Evolutionary conservation across 768 basidiomycete species (phyloP).

Genomic region (Lactarius quietus): DNA sequence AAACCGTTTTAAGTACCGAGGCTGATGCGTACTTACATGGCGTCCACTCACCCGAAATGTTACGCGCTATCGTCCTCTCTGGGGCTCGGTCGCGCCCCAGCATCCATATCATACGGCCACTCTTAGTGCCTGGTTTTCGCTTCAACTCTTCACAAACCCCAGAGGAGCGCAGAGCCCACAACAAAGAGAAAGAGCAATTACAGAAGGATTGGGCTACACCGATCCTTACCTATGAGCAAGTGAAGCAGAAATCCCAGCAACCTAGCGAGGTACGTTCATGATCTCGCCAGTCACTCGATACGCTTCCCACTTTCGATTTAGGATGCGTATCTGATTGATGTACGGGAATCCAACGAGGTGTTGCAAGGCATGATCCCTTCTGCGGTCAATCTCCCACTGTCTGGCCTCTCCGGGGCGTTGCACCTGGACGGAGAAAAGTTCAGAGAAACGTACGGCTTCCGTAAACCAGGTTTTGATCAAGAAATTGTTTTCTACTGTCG

Average conservation of each 20-base stretch:
- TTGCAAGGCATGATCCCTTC: constrained; percentile 48
- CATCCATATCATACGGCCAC: background rate
- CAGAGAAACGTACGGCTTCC: constrained; percentile 34
- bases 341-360: constrained; percentile 61
- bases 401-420: constrained; percentile 38
- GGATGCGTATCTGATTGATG: constrained; percentile 78
- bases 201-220: constrained; percentile 77
- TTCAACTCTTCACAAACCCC: constrained; percentile 28
- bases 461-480: constrained; percentile 38
- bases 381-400: constrained; percentile 49
- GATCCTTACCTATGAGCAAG: constrained; percentile 69
- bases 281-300: constrained; percentile 21
- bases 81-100: background rate
- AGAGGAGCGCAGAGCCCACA: constrained; percentile 33
- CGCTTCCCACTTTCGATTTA: constrained; percentile 31
- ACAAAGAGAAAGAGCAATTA: constrained; percentile 39
- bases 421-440: constrained; percentile 35
- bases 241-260: constrained; percentile 74
- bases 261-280: constrained; percentile 55
- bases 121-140: constrained; percentile 9
- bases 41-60: background rate
- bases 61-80: background rate
- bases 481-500: constrained; percentile 50
- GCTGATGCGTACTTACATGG: too few species aligned
- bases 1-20: background rate